A percentile compares a stretch with the other conserved stretches of the same genome.
These are phyloP conservation scores for Voacanga thouarsii DNA, from an alignment of 257 asterid genomes.

Conservation along the genomic window DNA sequence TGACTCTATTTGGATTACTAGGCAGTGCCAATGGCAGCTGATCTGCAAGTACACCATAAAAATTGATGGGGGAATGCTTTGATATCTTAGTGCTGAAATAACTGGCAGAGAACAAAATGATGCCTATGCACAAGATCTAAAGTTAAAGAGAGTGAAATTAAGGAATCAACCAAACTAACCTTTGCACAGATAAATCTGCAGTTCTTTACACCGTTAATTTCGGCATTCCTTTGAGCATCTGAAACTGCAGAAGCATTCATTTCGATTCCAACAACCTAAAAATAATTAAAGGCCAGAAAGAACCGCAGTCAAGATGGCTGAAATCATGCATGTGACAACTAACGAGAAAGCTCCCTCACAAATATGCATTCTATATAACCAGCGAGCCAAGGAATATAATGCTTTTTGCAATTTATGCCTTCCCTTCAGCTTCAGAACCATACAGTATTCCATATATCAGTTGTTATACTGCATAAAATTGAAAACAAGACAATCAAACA, in stretches of 20 bases:
- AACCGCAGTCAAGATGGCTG: conserved; percentile 14
- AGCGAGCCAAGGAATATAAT: background rate
- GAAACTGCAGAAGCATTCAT: conserved; percentile 97
- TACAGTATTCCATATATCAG: background rate
- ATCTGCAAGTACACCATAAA: too few species aligned
- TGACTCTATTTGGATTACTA: too few species aligned
- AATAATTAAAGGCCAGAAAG: conserved; percentile 19
- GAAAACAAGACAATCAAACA: conserved; percentile 7
- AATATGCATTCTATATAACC: background rate
- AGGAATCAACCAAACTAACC: conserved; percentile 42
- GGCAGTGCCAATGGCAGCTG: too few species aligned
- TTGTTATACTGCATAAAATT: background rate
- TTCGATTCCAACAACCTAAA: conserved; percentile 96
- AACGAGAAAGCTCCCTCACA: background rate
- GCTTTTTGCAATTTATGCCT: background rate
- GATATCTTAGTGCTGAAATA: too few species aligned
- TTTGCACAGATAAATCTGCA: conserved; percentile 93
- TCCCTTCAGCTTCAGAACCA: background rate
- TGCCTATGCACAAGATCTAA: too few species aligned
- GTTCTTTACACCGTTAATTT: conserved; percentile 73
- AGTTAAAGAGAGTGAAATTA: conserved; percentile 14
- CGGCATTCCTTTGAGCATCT: conserved; percentile 94
- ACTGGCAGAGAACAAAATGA: background rate
- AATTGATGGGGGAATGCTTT: too few species aligned
- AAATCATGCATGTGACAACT: background rate